Base-by-base conservation (phyloP, 208 protist genomes). In the Leishmania turanica region DNA sequence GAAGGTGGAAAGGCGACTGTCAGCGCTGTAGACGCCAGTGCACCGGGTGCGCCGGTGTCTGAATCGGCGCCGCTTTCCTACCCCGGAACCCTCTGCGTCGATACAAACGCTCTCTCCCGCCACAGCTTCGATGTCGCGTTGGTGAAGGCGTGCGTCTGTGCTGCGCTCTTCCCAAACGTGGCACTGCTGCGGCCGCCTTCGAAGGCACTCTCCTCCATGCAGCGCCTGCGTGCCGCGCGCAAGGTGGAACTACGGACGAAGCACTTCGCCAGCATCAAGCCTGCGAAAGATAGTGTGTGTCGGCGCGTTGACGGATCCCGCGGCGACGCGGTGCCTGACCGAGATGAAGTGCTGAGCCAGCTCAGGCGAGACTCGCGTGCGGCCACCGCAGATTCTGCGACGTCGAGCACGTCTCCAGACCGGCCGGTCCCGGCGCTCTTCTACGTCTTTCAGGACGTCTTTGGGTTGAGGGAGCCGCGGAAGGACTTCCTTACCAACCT, bases 141-240 rank as follows among this genome's bases (percentile, higher is more conserved):
- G 19, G 92, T 97, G n/a, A 98, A 98, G 88, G 93, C 95, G 45
- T 96, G 92, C 79, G 79, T 98, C 8, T 93, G 89, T 68, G 87
- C 92, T 7, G 83, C 91, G 7, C 83, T 98, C 49, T 97, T 93
- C 58, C 95, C 95, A 42, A 93, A 98, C 77, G 87, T 98, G n/a
- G 95, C 95, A 19, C 85, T 97, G 65, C 83, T 94, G n/a, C 90
- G 95, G 71, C 84, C 87, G 1, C 75, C 79, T 1, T 64, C 86
- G 15, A 69, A 80, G n/a, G 58, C 84, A 5, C 80, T 85, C 21
- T 56, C 80, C 17, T 34, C 45, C 9, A 15, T 42, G 74, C 60
- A 64, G 37, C 75, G 53, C 9, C 49, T 37, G 51, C 8, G 56
- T 3, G 54, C 45, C 53, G 65, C 75, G 17, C 80, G 78, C 40